phyloP scores from a whole-genome alignment of 108 stramenopile species.

The Fistulifera solaris region DNA sequence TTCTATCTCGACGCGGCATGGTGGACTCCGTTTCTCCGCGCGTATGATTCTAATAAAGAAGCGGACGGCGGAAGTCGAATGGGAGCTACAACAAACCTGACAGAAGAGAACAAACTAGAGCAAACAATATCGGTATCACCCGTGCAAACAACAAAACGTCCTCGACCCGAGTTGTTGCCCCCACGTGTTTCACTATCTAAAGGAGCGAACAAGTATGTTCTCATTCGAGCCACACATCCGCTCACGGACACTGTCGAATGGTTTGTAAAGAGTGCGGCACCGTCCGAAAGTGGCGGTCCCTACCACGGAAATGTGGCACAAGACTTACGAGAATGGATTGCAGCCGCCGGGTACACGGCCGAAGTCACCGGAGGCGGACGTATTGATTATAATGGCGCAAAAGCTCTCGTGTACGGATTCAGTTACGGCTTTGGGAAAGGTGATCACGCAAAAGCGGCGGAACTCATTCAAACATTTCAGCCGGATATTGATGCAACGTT shows the following conservation, averaged over 20 bases:
- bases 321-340: slow-evolving; percentile 37
- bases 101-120: background rate
- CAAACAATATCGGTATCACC: too few relatives aligned
- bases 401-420: slow-evolving; percentile 45
- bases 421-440: slow-evolving; percentile 57
- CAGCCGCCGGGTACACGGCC: slow-evolving; percentile 23
- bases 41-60: slow-evolving; percentile 10
- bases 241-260: slow-evolving; percentile 9
- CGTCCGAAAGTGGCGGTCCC: slow-evolving; percentile 58
- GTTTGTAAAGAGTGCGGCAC: slow-evolving; percentile 64
- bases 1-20: slow-evolving; percentile 43
- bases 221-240: slow-evolving; percentile 23
- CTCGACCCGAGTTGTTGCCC: slow-evolving; percentile 24
- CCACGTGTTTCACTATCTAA: slow-evolving; percentile 39
- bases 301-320: slow-evolving; percentile 65
- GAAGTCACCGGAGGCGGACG: slow-evolving; percentile 60
- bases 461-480: too few relatives aligned
- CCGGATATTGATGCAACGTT: slow-evolving; percentile 1
- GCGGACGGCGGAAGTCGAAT: background rate
- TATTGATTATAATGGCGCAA: slow-evolving; percentile 35
- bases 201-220: slow-evolving; percentile 61
- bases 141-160: background rate
- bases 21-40: slow-evolving; percentile 50
- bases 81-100: background rate
- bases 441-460: slow-evolving; percentile 8